Conservation (phyloP, 768 basidiomycete genomes). For the Tricholomella constricta region DNA sequence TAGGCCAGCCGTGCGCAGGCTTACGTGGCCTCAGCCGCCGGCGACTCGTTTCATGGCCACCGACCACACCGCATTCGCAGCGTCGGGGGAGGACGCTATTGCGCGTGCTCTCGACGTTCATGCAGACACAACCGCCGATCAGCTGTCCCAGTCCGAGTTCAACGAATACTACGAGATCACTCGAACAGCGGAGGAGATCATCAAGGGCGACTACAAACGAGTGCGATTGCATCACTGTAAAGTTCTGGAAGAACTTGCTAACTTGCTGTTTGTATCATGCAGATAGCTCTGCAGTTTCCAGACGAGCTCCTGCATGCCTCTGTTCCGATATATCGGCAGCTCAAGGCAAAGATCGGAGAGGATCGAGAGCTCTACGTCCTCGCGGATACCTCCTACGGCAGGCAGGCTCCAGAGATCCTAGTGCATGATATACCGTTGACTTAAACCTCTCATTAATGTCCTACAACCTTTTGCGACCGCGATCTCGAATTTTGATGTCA, state of each 20-base stretch:
- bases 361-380: conserved; percentile 36
- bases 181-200: conserved; percentile 62
- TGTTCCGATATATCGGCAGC: conserved; percentile 73
- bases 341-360: conserved; percentile 46
- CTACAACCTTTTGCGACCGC: not conserved
- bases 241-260: not conserved
- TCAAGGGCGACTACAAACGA: conserved; percentile 65
- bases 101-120: conserved; percentile 52
- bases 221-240: conserved; percentile 40
- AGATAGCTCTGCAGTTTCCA: conserved; percentile 94
- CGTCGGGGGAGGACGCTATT: conserved; percentile 68
- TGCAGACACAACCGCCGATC: conserved; percentile 35
- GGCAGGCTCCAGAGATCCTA: conserved; percentile 47
- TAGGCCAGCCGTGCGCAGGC: no score
- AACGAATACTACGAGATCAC: conserved; percentile 76
- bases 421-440: conserved; percentile 15
- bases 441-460: not conserved
- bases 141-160: conserved; percentile 42
- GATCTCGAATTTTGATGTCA: not conserved
- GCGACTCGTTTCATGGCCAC: conserved; percentile 16
- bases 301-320: conserved; percentile 89
- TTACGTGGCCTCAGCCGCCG: no score
- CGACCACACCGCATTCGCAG: conserved; percentile 46
- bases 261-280: conserved; percentile 8
- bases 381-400: conserved; percentile 97